phyloP scores from a whole-genome alignment of 1,139 yeast genomes.

The Nadsonia commutata region DNA sequence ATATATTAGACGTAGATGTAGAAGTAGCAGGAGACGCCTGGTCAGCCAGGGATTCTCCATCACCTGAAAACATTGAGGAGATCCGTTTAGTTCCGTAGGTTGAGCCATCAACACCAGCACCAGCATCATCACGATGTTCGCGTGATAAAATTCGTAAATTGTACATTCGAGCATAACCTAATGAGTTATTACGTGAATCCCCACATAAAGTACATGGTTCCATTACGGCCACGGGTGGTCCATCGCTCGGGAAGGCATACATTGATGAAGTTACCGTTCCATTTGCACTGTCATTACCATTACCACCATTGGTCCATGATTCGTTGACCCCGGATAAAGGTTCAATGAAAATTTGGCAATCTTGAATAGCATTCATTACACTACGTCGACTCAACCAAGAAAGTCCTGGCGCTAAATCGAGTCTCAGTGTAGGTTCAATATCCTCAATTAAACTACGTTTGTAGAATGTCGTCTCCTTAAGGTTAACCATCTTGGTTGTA shows the following conservation, averaged over 20 bases:
- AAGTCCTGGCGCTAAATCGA: slow-evolving; percentile 47
- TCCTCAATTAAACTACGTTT: slow-evolving; percentile 60
- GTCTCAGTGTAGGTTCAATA: slow-evolving; percentile 52
- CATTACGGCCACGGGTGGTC: slow-evolving; percentile 59
- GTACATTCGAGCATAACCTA: slow-evolving; percentile 68
- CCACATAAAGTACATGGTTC: slow-evolving; percentile 76
- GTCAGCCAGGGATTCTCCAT: neutral
- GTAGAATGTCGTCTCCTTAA: slow-evolving; percentile 47
- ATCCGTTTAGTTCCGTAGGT: neutral
- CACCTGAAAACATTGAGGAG: neutral
- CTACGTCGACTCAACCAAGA: slow-evolving; percentile 45
- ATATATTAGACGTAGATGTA: slow-evolving; percentile 2
- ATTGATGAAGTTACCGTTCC: slow-evolving; percentile 9
- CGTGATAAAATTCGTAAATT: slow-evolving; percentile 31
- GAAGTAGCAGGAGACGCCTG: neutral
- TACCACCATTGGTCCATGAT: slow-evolving; percentile 25
- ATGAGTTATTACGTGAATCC: slow-evolving; percentile 50
- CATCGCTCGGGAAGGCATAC: slow-evolving; percentile 28
- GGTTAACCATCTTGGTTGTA: slow-evolving; percentile 6
- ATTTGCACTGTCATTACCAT: slow-evolving; percentile 17
- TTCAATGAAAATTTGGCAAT: slow-evolving; percentile 71
- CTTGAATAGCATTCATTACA: slow-evolving; percentile 53
- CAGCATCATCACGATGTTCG: neutral
- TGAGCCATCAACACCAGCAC: neutral
- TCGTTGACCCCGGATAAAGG: slow-evolving; percentile 82